These are phyloP conservation scores for Mimosa bimucronata DNA, from an alignment of 306 rosid genomes.

Conservation along the genomic window DNA sequence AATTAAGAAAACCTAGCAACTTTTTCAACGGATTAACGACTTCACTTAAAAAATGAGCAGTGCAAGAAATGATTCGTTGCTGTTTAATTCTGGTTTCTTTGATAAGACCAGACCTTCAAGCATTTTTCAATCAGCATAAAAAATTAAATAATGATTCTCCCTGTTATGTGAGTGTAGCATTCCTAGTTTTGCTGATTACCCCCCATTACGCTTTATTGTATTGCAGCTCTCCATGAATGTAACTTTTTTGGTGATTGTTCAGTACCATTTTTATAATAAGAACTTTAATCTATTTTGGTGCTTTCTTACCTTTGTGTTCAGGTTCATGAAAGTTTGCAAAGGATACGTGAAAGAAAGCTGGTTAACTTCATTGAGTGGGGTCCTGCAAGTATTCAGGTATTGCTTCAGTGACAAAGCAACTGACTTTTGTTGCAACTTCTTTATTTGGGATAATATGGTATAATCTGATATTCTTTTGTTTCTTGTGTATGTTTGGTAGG, in stretches of 20 bases:
- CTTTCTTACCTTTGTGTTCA: conserved; percentile 47
- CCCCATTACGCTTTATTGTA: not conserved
- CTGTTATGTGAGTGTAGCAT: not conserved
- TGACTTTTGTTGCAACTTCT: conserved; percentile 24
- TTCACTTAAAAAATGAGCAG: not conserved
- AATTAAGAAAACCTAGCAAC: not conserved
- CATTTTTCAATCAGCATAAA: not conserved
- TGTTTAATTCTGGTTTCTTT: not conserved
- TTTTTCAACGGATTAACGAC: not conserved
- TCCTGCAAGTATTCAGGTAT: conserved; percentile 98
- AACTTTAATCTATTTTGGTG: conserved; percentile 18
- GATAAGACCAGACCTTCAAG: not conserved
- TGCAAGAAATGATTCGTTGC: not conserved
- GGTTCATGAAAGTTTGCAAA: conserved; percentile 99
- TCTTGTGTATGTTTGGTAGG: conserved; percentile 50
- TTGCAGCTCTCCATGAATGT: conserved; percentile 22
- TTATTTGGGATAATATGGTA: conserved; percentile 24
- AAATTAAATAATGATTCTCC: not conserved
- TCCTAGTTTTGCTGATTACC: conserved; percentile 18
- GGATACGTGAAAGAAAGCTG: conserved; percentile 97
- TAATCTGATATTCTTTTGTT: conserved; percentile 6
- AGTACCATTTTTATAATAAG: not conserved
- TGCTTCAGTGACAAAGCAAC: conserved; percentile 29
- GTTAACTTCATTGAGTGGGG: conserved; percentile 99
- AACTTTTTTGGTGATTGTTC: not conserved